Evolutionary conservation across 805 yeast species (phyloP).

Genomic region (Candida adriatica): DNA sequence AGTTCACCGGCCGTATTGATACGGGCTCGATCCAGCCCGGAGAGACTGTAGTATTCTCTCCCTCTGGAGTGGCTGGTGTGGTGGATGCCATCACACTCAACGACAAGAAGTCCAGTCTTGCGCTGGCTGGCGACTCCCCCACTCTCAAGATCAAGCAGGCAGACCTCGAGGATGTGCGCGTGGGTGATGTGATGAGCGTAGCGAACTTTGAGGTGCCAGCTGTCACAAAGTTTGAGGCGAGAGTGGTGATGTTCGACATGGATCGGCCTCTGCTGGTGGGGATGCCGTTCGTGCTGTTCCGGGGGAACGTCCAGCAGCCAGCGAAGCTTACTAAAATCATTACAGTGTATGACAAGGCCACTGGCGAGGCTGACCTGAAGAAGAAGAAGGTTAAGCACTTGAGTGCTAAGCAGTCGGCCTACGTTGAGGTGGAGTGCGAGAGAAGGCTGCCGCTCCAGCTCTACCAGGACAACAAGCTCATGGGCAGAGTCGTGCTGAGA

Average conservation of each 20-base stretch:
- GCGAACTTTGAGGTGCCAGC: conserved; percentile 84
- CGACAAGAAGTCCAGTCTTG: conserved; percentile 73
- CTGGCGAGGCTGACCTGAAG: conserved; percentile 66
- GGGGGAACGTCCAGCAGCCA: conserved; percentile 92
- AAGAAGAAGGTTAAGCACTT: conserved; percentile 90
- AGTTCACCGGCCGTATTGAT: conserved; percentile 92
- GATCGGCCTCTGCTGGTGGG: conserved; percentile 90
- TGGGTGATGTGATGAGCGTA: conserved; percentile 93
- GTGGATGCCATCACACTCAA: conserved; percentile 89
- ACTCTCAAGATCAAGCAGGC: conserved; percentile 90
- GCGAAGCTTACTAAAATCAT: conserved; percentile 76
- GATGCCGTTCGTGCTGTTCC: conserved; percentile 86
- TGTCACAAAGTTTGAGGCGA: conserved; percentile 72
- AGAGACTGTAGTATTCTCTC: conserved; percentile 85
- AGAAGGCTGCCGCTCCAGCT: conserved; percentile 91
- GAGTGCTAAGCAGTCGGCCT: conserved; percentile 95
- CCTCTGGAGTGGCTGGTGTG: conserved; percentile 85
- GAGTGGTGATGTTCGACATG: conserved; percentile 83
- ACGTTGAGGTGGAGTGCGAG: conserved; percentile 80
- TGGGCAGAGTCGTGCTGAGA: conserved; percentile 98
- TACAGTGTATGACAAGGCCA: conserved; percentile 85
- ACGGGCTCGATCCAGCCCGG: conserved; percentile 90
- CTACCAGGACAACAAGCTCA: conserved; percentile 91
- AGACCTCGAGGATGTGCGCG: conserved; percentile 81
- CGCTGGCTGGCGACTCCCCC: conserved; percentile 88